phyloP scores from a whole-genome alignment of 805 yeast species.

The Limtongia smithiae region DNA sequence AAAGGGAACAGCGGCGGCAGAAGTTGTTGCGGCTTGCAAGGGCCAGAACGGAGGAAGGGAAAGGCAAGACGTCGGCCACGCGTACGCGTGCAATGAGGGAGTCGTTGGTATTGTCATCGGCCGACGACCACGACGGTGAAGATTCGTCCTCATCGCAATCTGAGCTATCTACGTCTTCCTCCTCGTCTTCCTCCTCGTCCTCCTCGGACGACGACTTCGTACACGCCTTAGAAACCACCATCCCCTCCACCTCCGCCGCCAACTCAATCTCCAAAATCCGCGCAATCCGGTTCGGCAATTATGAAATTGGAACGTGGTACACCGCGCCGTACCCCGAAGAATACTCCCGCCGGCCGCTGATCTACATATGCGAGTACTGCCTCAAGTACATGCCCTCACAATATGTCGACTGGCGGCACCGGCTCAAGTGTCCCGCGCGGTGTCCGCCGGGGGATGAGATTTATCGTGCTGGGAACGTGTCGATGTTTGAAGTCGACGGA shows the following conservation, averaged over 20 bases:
- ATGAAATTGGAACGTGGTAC: constrained; percentile 86
- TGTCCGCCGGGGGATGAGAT: constrained; percentile 93
- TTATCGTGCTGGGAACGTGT: constrained; percentile 64
- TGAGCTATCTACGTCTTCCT: background rate
- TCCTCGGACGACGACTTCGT: background rate
- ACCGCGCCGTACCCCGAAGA: constrained; percentile 91
- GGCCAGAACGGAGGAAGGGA: background rate
- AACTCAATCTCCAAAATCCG: constrained; percentile 46
- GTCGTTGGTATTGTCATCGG: too few species aligned
- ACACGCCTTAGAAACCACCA: constrained; percentile 2
- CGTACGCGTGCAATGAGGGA: background rate
- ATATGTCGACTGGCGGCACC: constrained; percentile 64
- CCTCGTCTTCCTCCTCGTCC: background rate
- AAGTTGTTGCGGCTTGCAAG: background rate
- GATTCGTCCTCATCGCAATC: background rate
- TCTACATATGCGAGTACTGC: constrained; percentile 82
- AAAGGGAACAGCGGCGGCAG: background rate
- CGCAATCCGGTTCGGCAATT: constrained; percentile 65
- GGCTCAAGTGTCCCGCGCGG: constrained; percentile 61
- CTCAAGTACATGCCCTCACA: constrained; percentile 73
- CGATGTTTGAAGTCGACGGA: constrained; percentile 93
- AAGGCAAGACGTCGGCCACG: background rate
- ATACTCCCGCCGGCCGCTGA: constrained; percentile 55
- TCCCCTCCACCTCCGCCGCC: constrained; percentile 26
- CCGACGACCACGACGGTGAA: background rate